A percentile compares a stretch with the other conserved stretches of the same genome.
phyloP scores from a whole-genome alignment of 2,329 filamentous ascomycete genomes.

The Xylogone sp. region DNA sequence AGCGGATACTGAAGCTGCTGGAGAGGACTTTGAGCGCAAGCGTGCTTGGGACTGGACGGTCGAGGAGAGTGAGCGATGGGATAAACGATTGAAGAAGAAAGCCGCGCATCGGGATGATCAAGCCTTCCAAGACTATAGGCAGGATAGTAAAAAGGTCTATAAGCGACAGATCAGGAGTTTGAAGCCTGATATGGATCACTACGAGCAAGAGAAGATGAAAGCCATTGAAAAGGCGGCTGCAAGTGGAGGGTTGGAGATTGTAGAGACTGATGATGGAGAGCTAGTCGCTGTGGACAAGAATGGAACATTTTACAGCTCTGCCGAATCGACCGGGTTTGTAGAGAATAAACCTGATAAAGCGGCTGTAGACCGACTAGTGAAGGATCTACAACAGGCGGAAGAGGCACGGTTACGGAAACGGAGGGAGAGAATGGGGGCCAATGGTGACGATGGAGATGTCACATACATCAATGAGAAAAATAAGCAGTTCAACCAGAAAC shows the following conservation, averaged over 20 bases:
- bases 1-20: conserved; percentile 78
- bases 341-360: conserved; percentile 85
- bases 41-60: conserved; percentile 98
- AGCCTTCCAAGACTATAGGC: conserved; percentile 83
- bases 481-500: conserved; percentile 99
- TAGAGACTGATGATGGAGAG: conserved; percentile 93
- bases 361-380: conserved; percentile 82
- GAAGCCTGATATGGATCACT: conserved; percentile 73
- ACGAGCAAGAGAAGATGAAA: conserved; percentile 80
- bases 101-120: conserved; percentile 76
- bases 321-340: conserved; percentile 75
- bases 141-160: conserved; percentile 89
- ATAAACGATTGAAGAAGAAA: conserved; percentile 85
- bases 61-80: conserved; percentile 93
- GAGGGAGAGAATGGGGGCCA: conserved; percentile 70
- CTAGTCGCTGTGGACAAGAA: conserved; percentile 90
- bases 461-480: conserved; percentile 99
- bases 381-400: conserved; percentile 83
- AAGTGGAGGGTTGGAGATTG: conserved; percentile 81
- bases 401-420: conserved; percentile 83
- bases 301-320: conserved; percentile 86
- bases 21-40: conserved; percentile 95
- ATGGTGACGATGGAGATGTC: conserved; percentile 84
- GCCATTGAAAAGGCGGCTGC: conserved; percentile 82
- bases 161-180: conserved; percentile 82